These are phyloP conservation scores for Capsella bursapastoris DNA, from an alignment of 345 rosid species.

Conservation along the genomic window DNA sequence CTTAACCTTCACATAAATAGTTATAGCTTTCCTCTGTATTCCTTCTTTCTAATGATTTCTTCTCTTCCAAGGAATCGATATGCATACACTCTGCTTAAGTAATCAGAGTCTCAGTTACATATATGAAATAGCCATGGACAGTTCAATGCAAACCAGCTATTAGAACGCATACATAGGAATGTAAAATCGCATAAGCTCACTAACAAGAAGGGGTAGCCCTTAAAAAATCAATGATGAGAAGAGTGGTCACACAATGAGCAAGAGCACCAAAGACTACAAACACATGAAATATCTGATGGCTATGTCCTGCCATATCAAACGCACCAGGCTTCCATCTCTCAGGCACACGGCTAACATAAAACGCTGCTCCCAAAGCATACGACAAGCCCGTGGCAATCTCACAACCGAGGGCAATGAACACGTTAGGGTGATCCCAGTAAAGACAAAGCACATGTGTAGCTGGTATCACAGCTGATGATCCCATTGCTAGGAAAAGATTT, in stretches of 20 bases:
- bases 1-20: too few species aligned
- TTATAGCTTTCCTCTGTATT: neutral
- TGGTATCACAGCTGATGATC: slow-evolving; percentile 79
- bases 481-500: slow-evolving; percentile 75
- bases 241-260: slow-evolving; percentile 73
- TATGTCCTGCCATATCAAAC: slow-evolving; percentile 91
- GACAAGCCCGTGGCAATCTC: slow-evolving; percentile 72
- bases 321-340: slow-evolving; percentile 94
- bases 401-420: slow-evolving; percentile 56
- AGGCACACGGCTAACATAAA: slow-evolving; percentile 75
- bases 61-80: neutral
- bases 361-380: slow-evolving; percentile 65
- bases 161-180: neutral
- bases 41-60: neutral
- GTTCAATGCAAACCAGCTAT: neutral
- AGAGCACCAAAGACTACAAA: slow-evolving; percentile 83
- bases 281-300: slow-evolving; percentile 94
- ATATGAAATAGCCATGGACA: neutral
- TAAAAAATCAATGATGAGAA: slow-evolving; percentile 72
- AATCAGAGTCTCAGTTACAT: neutral
- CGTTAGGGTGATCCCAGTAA: slow-evolving; percentile 72
- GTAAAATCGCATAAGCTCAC: neutral
- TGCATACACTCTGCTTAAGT: neutral
- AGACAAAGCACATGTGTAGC: slow-evolving; percentile 68
- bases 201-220: slow-evolving; percentile 51